Evolutionary conservation across 2,329 filamentous ascomycete genomes (phyloP).

Genomic region (Xylariaceae sp.): DNA sequence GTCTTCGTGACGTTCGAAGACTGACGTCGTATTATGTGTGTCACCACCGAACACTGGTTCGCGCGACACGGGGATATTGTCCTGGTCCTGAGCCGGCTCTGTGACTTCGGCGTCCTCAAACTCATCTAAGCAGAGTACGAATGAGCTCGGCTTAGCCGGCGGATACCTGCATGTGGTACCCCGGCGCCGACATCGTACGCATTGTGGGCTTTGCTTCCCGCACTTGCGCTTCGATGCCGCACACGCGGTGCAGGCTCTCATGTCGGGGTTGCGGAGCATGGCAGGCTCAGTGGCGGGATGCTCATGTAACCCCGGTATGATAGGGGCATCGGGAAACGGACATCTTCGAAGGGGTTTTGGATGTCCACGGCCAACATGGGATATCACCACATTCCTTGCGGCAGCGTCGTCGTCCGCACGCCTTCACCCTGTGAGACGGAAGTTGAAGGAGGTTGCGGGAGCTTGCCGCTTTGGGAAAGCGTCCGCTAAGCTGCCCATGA

Average conservation of each 20-base stretch:
- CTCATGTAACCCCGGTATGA: background rate
- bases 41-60: background rate
- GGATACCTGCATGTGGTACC: background rate
- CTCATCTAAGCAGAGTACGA: background rate
- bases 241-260: background rate
- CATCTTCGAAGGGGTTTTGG: background rate
- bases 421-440: background rate
- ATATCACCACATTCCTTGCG: background rate
- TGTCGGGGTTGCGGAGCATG: background rate
- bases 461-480: constrained; percentile 1
- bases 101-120: no score
- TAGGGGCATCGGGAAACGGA: background rate
- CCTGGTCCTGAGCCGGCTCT: background rate
- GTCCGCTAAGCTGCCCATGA: background rate
- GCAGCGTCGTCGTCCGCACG: background rate
- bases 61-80: background rate
- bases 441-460: background rate
- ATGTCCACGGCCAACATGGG: no score
- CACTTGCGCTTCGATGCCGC: background rate
- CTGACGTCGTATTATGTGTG: no score
- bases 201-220: background rate
- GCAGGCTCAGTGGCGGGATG: no score
- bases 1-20: no score
- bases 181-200: background rate
- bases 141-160: background rate